Conservation (phyloP, 2,329 filamentous ascomycete species). For the Thermothelomyces thermophilus region DNA sequence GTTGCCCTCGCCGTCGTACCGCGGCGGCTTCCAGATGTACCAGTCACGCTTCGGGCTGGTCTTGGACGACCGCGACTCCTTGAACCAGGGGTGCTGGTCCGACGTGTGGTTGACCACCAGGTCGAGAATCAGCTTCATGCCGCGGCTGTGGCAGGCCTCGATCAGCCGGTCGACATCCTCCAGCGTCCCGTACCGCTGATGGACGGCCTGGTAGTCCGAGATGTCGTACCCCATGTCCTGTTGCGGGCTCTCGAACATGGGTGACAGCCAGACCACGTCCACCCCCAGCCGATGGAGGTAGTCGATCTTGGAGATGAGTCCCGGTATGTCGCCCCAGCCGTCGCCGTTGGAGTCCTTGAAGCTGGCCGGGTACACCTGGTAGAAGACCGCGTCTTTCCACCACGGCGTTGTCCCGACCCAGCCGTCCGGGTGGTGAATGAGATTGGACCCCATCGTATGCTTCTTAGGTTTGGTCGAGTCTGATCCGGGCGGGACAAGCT, state of each 20-base stretch:
- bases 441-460: constrained; percentile 8
- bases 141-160: constrained; percentile 50
- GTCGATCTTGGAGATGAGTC: constrained; percentile 58
- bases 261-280: constrained; percentile 54
- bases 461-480: too few species aligned
- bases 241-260: constrained; percentile 48
- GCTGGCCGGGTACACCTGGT: constrained; percentile 51
- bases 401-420: constrained; percentile 17
- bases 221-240: constrained; percentile 59
- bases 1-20: constrained; percentile 47
- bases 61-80: constrained; percentile 54
- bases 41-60: constrained; percentile 59
- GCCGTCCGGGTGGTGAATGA: constrained; percentile 3
- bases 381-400: constrained; percentile 24
- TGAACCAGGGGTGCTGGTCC: constrained; percentile 64
- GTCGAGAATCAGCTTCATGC: constrained; percentile 67
- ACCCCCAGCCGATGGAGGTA: constrained; percentile 57
- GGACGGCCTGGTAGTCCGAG: constrained; percentile 52
- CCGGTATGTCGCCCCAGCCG: constrained; percentile 59
- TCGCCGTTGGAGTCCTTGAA: constrained; percentile 54
- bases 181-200: constrained; percentile 54
- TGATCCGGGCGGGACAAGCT: too few species aligned
- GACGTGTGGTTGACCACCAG: constrained; percentile 74
- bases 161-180: constrained; percentile 58
- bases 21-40: constrained; percentile 30